These are phyloP conservation scores for Ophiocordyceps camponoti-rufipedis DNA, from an alignment of 2,329 filamentous ascomycete species.

Conservation along the genomic window DNA sequence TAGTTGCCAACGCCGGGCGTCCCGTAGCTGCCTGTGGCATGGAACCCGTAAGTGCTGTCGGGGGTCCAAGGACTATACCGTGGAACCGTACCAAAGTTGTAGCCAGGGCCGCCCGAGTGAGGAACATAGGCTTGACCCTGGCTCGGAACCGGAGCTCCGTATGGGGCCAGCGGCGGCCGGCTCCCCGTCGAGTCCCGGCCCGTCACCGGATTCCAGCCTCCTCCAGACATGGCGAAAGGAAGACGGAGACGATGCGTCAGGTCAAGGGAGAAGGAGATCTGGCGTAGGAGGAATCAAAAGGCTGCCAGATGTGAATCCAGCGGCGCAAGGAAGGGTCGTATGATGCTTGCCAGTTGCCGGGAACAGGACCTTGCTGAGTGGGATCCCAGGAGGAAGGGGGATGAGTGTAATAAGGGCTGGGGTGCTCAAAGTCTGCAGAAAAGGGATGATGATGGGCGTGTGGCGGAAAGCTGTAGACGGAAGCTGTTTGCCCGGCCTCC, in stretches of 20 bases:
- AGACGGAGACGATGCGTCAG: neutral
- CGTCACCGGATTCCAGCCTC: constrained; percentile 21
- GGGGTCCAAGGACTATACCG: constrained; percentile 6
- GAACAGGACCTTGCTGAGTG: constrained; percentile 10
- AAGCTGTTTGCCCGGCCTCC: neutral
- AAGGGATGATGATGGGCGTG: neutral
- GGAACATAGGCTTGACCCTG: constrained; percentile 20
- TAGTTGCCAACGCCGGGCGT: constrained; percentile 1
- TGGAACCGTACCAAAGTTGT: constrained; percentile 11
- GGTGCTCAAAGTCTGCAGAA: neutral
- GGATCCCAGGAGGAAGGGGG: constrained; percentile 11
- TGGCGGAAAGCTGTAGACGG: neutral
- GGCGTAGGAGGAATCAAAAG: constrained; percentile 4
- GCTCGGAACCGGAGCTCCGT: constrained; percentile 13
- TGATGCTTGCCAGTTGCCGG: constrained; percentile 16
- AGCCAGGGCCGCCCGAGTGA: constrained; percentile 17
- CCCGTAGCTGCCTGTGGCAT: constrained; percentile 5
- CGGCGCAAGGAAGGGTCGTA: constrained; percentile 11
- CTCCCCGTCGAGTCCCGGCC: constrained; percentile 17
- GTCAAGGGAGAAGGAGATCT: neutral
- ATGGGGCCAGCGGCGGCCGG: constrained; percentile 15
- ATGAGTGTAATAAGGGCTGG: constrained; percentile 1
- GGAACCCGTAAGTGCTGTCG: constrained; percentile 10
- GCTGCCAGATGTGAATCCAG: constrained; percentile 20
- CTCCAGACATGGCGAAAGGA: constrained; percentile 13